Evolutionary conservation across 2,329 filamentous ascomycete genomes (phyloP), one percentile per base, ranked within the genome.

Genomic region (Scleromitrula shiraiana): DNA sequence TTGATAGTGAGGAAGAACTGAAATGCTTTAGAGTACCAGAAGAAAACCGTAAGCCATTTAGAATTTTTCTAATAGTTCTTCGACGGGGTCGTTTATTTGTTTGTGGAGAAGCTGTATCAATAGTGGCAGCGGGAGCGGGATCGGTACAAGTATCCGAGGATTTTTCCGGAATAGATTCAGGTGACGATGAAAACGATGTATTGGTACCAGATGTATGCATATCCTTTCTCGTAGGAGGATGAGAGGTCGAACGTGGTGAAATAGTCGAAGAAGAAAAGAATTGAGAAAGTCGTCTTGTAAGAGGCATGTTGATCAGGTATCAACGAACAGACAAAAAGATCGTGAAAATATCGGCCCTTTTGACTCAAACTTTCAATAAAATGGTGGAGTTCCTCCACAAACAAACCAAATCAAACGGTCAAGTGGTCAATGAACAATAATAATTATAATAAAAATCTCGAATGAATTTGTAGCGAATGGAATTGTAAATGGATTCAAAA

Each of bases 291-390:
- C 43, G 43, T 24, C 43, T 24, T 46, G 43, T 40, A 15, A 46
- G 37, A 40, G 43, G 36, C 43, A 46, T 46, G 7, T 46, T 46
- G 23, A 26, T 19, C n/a, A 24, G 40, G 35, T 36, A 46, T 39
- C 14, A 32, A 4, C 14, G 6, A 15, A 32, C 14, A 32, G 15
- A 32, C 29, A 32, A 15, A 32, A 32, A 32, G n/a, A 12, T 15
- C 29, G 15, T n/a, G 15, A 32, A 32, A n/a, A 32, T 32, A 32
- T 46, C 35, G 43, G 26, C 14, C 26, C 39, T 39, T 41, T 20
- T 36, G 33, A 17, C 33, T 36, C n/a, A 20, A 17, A 36, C 19
- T 20, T 15, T 7, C n/a, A 32, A 32, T n/a, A 29, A 32, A 32
- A 32, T 32, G 29, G 29, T 32, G 29, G 29, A 32, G 29, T 32